A percentile compares a stretch with the other conserved stretches of the same genome.
Evolutionary conservation across 495 filamentous ascomycete species (phyloP).

Genomic region (Penicillium chermesinum): DNA sequence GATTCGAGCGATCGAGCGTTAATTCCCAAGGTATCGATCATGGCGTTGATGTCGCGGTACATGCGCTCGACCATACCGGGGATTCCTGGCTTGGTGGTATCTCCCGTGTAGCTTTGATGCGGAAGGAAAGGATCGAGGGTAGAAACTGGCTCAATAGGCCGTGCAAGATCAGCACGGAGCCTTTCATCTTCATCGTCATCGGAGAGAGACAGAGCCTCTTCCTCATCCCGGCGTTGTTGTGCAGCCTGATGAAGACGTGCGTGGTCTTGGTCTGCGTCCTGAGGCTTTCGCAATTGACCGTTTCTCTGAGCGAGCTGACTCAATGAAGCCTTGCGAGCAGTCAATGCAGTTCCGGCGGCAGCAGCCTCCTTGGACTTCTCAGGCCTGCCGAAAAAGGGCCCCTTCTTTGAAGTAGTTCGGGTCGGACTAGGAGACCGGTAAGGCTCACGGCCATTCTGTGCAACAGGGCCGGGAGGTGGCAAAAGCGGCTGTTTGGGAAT

Average conservation of each 20-base stretch:
- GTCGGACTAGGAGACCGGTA: slow-evolving; percentile 79
- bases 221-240: slow-evolving; percentile 35
- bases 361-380: slow-evolving; percentile 42
- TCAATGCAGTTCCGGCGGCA: slow-evolving; percentile 37
- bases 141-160: slow-evolving; percentile 46
- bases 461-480: slow-evolving; percentile 49
- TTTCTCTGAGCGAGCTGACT: slow-evolving; percentile 31
- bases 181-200: slow-evolving; percentile 62
- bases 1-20: slow-evolving; percentile 71
- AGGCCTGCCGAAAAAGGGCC: slow-evolving; percentile 31
- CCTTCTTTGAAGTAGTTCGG: slow-evolving; percentile 46
- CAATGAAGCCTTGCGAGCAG: slow-evolving; percentile 37
- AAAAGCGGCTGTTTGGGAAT: slow-evolving; percentile 50
- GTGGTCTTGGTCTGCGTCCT: slow-evolving; percentile 26
- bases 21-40: slow-evolving; percentile 88
- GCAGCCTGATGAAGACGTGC: slow-evolving; percentile 23
- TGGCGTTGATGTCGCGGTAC: slow-evolving; percentile 91
- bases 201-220: slow-evolving; percentile 40
- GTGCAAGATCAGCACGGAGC: slow-evolving; percentile 52
- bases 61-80: slow-evolving; percentile 77
- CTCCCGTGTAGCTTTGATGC: slow-evolving; percentile 61
- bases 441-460: slow-evolving; percentile 39
- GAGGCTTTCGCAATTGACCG: slow-evolving; percentile 22
- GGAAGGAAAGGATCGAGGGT: slow-evolving; percentile 60
- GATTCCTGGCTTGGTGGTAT: slow-evolving; percentile 54